A percentile compares a stretch with the other conserved stretches of the same genome.
Evolutionary conservation across 306 rosid species (phyloP).

Genomic region (Medicago lupulina): DNA sequence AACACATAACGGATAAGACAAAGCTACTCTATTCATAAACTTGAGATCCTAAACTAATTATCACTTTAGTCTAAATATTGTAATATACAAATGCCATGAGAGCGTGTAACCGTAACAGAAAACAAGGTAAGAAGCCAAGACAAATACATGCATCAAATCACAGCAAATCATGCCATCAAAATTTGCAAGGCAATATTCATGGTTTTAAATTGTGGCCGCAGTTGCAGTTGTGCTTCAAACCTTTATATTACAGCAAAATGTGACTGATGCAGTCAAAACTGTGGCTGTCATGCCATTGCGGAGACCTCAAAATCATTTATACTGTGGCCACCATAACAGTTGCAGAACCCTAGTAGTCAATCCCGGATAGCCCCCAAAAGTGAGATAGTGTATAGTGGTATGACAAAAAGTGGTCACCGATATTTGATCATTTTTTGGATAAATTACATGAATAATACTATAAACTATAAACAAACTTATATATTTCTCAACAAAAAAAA

Average conservation of each 20-base stretch:
- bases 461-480: too few species aligned
- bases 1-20: conserved; percentile 14
- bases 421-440: too few species aligned
- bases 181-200: conserved; percentile 6
- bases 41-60: conserved; percentile 4
- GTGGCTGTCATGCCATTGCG: background rate
- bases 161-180: background rate
- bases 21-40: background rate
- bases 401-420: background rate
- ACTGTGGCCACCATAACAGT: too few species aligned
- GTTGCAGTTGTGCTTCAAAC: background rate
- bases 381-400: too few species aligned
- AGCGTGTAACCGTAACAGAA: background rate
- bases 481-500: too few species aligned
- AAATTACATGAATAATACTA: too few species aligned
- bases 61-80: background rate
- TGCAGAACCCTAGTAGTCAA: background rate
- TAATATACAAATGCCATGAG: conserved; percentile 9
- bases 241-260: background rate
- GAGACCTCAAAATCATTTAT: background rate
- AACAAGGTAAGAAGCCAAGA: conserved; percentile 17
- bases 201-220: background rate
- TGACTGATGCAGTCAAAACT: background rate
- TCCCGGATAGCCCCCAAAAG: background rate
- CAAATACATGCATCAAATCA: conserved; percentile 23